Evolutionary conservation across 768 basidiomycete species (phyloP).

Genomic region (Termitomyces sp.): DNA sequence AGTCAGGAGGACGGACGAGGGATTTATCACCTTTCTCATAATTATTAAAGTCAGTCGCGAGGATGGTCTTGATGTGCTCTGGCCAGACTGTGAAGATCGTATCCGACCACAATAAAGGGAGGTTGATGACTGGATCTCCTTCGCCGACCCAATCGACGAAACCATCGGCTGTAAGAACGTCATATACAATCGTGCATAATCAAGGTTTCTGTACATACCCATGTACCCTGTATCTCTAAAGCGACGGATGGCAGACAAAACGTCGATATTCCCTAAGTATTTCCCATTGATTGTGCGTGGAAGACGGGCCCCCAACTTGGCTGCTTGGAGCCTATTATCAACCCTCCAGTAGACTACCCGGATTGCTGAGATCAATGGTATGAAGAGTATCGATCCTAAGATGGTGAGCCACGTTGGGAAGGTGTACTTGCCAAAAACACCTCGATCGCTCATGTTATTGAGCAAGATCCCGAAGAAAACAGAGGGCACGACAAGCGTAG

Average conservation of each 20-base stretch:
- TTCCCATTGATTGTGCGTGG: conserved; percentile 36
- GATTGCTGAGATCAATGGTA: conserved; percentile 30
- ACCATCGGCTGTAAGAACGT: conserved; percentile 35
- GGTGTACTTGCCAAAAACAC: conserved; percentile 9
- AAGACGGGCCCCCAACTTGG: conserved; percentile 43
- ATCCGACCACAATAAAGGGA: conserved; percentile 44
- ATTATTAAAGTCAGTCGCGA: conserved; percentile 56
- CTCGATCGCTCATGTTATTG: conserved; percentile 10
- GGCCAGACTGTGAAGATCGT: conserved; percentile 46
- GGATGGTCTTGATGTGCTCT: conserved; percentile 53
- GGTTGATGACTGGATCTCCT: conserved; percentile 39
- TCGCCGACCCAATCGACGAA: conserved; percentile 28
- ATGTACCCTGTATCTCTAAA: conserved; percentile 44
- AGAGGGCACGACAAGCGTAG: conserved; percentile 15
- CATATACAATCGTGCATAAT: background rate
- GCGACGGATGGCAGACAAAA: conserved; percentile 30
- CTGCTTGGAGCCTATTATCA: conserved; percentile 33
- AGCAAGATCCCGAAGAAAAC: conserved; percentile 16
- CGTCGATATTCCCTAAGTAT: conserved; percentile 41
- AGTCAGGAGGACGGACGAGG: no score
- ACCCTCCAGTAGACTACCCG: conserved; percentile 27
- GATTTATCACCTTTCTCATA: conserved; percentile 49
- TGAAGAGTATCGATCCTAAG: conserved; percentile 21
- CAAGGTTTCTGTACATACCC: conserved; percentile 27
- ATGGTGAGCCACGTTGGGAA: conserved; percentile 37